Evolutionary conservation across 78 protist genomes (phyloP).

Genomic region (Emiliania huxleyi): DNA sequence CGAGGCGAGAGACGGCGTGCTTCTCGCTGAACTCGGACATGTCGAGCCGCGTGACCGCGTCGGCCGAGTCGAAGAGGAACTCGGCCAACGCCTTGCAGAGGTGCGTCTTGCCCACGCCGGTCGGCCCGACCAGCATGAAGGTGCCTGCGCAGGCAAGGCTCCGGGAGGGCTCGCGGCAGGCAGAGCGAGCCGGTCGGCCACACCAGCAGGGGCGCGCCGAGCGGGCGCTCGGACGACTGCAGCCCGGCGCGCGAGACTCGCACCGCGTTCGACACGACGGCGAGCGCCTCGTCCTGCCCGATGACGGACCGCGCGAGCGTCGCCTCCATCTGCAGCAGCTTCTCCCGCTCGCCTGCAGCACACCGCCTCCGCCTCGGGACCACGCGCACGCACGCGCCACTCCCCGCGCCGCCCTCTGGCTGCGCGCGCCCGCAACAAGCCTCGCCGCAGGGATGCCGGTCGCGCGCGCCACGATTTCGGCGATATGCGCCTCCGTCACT

Average conservation of each 20-base stretch:
- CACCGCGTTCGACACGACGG: constrained; percentile 53
- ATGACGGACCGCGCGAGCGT: constrained; percentile 4
- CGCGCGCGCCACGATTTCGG: constrained; percentile 49
- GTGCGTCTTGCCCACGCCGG: constrained; percentile 77
- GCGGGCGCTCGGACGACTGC: constrained; percentile 35
- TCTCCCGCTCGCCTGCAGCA: constrained; percentile 55
- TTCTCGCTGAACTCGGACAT: constrained; percentile 63
- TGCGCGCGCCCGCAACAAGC: too few relatives aligned
- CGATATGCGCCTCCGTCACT: constrained; percentile 34
- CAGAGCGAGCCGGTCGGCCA: too few relatives aligned
- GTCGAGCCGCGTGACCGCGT: constrained; percentile 46
- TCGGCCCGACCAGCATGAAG: constrained; percentile 69
- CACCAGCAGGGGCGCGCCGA: too few relatives aligned
- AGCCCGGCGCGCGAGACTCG: constrained; percentile 67
- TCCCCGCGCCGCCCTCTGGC: too few relatives aligned
- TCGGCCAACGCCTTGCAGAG: constrained; percentile 70
- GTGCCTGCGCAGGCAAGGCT: too few relatives aligned
- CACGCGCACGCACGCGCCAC: too few relatives aligned
- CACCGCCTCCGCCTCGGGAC: too few relatives aligned
- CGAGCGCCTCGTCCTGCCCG: constrained; percentile 58
- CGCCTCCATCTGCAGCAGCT: constrained; percentile 46
- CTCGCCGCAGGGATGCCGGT: constrained; percentile 38
- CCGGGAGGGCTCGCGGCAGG: too few relatives aligned
- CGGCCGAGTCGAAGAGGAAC: constrained; percentile 88
- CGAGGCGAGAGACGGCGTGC: constrained; percentile 53